A percentile compares a stretch with the other conserved stretches of the same genome.
phyloP scores from a whole-genome alignment of 164 flowering plant species.

The Vitis labrusca region DNA sequence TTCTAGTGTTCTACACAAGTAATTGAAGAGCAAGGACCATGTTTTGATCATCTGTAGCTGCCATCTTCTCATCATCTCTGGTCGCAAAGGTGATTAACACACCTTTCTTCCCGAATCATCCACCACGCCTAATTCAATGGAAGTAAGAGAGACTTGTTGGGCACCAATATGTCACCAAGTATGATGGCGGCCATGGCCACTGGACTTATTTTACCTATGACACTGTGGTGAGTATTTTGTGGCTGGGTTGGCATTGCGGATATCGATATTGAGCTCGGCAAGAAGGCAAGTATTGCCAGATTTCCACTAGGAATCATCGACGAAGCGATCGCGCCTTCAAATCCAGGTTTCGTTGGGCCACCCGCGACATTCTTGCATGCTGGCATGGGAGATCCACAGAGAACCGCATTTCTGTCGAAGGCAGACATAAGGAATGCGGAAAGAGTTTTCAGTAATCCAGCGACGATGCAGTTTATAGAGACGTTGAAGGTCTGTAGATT shows the following conservation, averaged over 20 bases:
- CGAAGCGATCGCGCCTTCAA: conserved; percentile 35
- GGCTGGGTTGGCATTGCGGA: too few species aligned
- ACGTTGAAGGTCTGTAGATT: conserved; percentile 71
- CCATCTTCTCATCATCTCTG: too few species aligned
- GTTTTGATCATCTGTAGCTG: too few species aligned
- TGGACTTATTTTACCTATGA: too few species aligned
- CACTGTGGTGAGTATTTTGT: too few species aligned
- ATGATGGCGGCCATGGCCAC: conserved; percentile 48
- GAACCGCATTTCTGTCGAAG: too few species aligned
- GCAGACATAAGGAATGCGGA: too few species aligned
- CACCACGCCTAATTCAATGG: conserved; percentile 4
- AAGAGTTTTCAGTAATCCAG: conserved; percentile 47
- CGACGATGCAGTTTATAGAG: conserved; percentile 59
- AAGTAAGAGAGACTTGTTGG: conserved; percentile 41
- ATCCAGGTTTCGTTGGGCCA: conserved; percentile 53
- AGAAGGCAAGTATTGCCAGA: conserved; percentile 24
- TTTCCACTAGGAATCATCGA: conserved; percentile 20
- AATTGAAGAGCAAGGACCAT: too few species aligned
- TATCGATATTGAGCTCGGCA: conserved; percentile 32
- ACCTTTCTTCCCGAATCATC: too few species aligned
- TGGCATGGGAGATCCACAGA: not conserved
- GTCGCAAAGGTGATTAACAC: too few species aligned
- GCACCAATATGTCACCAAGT: conserved; percentile 62
- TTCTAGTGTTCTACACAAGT: too few species aligned
- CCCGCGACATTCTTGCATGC: conserved; percentile 28